Percentiles rank a stretch among this genome's conserved stretches.
Evolutionary conservation across 495 filamentous ascomycete genomes (phyloP).

Genomic region (Penicillium lagena): DNA sequence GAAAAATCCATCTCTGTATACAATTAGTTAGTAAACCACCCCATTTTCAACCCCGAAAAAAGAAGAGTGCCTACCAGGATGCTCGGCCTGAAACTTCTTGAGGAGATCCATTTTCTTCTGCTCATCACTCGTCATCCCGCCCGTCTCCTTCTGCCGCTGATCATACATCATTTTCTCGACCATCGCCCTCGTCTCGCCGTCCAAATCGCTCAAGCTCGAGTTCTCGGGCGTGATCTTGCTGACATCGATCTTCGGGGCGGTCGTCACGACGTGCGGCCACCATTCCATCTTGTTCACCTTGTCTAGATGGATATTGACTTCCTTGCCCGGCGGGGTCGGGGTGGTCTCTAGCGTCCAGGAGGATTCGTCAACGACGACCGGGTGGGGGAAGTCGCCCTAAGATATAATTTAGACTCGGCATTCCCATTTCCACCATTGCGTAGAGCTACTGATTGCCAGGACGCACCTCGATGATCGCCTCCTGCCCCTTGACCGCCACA

Average conservation of each 20-base stretch:
- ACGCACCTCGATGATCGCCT: constrained; percentile 74
- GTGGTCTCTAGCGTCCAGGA: constrained; percentile 87
- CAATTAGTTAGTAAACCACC: background rate
- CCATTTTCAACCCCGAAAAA: background rate
- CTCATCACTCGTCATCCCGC: constrained; percentile 82
- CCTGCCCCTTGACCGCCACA: constrained; percentile 83
- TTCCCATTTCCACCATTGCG: no score
- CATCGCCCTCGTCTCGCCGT: constrained; percentile 95
- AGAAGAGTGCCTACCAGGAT: constrained; percentile 74
- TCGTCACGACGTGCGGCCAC: constrained; percentile 88
- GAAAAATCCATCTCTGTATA: constrained; percentile 44
- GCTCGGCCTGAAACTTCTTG: constrained; percentile 81
- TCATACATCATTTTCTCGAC: constrained; percentile 99
- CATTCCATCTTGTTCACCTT: constrained; percentile 97
- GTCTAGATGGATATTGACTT: constrained; percentile 85
- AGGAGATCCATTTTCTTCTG: constrained; percentile 87
- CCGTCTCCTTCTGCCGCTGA: constrained; percentile 93
- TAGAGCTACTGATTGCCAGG: no score
- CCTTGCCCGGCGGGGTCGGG: constrained; percentile 55
- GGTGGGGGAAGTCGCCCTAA: constrained; percentile 78
- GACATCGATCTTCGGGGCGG: constrained; percentile 79
- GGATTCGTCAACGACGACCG: constrained; percentile 75
- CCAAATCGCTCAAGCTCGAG: constrained; percentile 80
- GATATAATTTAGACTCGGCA: background rate
- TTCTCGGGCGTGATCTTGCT: constrained; percentile 92